Conservation (phyloP, 106 monocot species). For the Alisma plantagoaquatica region DNA sequence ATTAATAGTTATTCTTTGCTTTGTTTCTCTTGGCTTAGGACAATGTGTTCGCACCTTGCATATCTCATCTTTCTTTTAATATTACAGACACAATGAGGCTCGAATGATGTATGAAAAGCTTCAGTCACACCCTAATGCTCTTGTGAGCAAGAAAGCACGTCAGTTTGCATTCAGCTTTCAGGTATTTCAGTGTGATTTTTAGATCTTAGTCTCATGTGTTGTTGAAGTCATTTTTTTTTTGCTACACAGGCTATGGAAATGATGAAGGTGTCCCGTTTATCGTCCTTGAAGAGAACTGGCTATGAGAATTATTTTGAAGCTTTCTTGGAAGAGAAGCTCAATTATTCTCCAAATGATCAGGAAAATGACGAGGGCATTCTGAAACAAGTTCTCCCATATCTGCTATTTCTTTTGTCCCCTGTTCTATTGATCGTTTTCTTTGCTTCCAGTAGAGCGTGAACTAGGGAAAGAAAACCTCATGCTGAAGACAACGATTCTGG, state of each 20-base stretch:
- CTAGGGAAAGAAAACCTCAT: no score
- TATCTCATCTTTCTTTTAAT: background rate
- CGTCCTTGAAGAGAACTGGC: slow-evolving; percentile 36
- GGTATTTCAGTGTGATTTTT: slow-evolving; percentile 34
- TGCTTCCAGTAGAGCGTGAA: slow-evolving; percentile 42
- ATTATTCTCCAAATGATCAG: slow-evolving; percentile 23
- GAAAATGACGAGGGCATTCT: slow-evolving; percentile 28
- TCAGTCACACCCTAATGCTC: slow-evolving; percentile 57
- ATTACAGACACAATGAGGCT: slow-evolving; percentile 57
- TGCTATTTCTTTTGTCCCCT: slow-evolving; percentile 72
- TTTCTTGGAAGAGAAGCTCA: slow-evolving; percentile 44
- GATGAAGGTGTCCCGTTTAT: slow-evolving; percentile 49
- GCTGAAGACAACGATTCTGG: background rate
- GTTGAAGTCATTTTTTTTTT: background rate
- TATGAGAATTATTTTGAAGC: slow-evolving; percentile 84
- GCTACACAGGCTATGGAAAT: slow-evolving; percentile 79
- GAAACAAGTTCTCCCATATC: slow-evolving; percentile 54
- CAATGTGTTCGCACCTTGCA: background rate
- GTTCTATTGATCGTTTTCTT: slow-evolving; percentile 38
- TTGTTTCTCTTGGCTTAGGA: no score
- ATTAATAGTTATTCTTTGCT: no score
- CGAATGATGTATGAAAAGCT: slow-evolving; percentile 88
- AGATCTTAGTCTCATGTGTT: background rate
- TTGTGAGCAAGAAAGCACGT: slow-evolving; percentile 78
- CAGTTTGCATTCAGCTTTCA: slow-evolving; percentile 77